Percentiles rank a stretch among this genome's conserved stretches.
Evolutionary conservation across 768 basidiomycete species (phyloP).

Genomic region (Sarcodon aspratus): DNA sequence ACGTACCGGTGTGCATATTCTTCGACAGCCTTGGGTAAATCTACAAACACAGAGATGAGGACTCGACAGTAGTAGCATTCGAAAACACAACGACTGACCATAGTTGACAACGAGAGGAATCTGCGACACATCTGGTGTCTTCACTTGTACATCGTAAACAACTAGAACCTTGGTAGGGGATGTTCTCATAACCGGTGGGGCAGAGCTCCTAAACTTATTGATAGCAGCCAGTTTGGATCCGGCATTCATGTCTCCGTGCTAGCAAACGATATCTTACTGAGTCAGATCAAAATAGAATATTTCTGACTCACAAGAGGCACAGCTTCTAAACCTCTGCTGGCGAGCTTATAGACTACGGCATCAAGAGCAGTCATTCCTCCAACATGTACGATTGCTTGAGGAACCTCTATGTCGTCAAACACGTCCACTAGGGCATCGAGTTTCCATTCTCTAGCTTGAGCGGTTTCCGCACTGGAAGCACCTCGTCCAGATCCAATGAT

Average conservation of each 20-base stretch:
- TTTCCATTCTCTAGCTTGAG: constrained; percentile 90
- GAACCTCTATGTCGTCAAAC: constrained; percentile 76
- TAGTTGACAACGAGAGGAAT: constrained; percentile 94
- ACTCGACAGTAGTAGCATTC: neutral
- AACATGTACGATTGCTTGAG: constrained; percentile 79
- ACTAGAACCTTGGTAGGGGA: constrained; percentile 69
- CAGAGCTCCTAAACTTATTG: constrained; percentile 67
- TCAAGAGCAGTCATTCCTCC: constrained; percentile 83
- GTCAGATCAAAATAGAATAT: constrained; percentile 1
- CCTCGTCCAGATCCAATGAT: constrained; percentile 92
- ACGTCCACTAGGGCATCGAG: constrained; percentile 84
- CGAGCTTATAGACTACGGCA: constrained; percentile 82
- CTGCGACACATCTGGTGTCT: constrained; percentile 80
- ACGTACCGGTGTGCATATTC: constrained; percentile 89
- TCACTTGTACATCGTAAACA: constrained; percentile 89
- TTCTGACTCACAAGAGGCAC: constrained; percentile 62
- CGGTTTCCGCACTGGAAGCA: constrained; percentile 69
- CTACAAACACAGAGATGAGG: constrained; percentile 22
- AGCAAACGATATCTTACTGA: neutral
- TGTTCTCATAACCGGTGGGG: constrained; percentile 52
- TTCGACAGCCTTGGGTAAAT: constrained; percentile 90
- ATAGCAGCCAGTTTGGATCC: constrained; percentile 72
- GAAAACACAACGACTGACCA: constrained; percentile 29
- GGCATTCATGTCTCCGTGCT: constrained; percentile 93
- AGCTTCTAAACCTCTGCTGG: constrained; percentile 76